Evolutionary conservation across 345 rosid genomes (phyloP).

Genomic region (Hibiscus mutabilis): DNA sequence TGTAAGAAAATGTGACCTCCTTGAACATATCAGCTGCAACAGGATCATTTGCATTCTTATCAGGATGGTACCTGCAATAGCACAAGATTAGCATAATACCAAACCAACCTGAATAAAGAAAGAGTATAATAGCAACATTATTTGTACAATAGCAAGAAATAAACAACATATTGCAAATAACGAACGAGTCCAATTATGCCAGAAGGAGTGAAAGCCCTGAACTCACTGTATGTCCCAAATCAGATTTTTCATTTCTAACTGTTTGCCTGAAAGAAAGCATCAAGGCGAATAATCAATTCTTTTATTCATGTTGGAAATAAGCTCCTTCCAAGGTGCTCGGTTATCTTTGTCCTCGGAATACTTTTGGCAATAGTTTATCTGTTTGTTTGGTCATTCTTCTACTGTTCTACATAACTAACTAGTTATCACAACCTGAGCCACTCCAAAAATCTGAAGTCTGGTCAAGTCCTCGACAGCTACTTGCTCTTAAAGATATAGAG

Average conservation of each 20-base stretch:
- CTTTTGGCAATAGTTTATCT: background rate
- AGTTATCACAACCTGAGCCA: background rate
- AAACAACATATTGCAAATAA: background rate
- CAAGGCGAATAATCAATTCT: background rate
- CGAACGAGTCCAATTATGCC: background rate
- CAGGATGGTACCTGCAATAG: slow-evolving; percentile 91
- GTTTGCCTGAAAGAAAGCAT: background rate
- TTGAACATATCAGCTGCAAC: slow-evolving; percentile 88
- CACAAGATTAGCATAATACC: slow-evolving; percentile 4
- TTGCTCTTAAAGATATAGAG: background rate
- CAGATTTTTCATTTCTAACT: background rate
- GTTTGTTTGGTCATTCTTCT: background rate
- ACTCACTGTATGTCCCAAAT: slow-evolving; percentile 19
- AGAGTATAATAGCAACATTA: background rate
- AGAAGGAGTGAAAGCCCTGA: slow-evolving; percentile 4
- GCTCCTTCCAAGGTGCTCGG: background rate
- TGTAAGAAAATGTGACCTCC: slow-evolving; percentile 91
- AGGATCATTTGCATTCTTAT: slow-evolving; percentile 92
- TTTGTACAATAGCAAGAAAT: background rate
- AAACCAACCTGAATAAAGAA: background rate
- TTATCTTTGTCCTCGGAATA: background rate
- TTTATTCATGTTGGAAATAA: background rate
- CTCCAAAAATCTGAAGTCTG: background rate
- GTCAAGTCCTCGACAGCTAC: background rate
- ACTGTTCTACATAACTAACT: background rate